Evolutionary conservation across 2,329 filamentous ascomycete species (phyloP).

Genomic region (Capronia americana): DNA sequence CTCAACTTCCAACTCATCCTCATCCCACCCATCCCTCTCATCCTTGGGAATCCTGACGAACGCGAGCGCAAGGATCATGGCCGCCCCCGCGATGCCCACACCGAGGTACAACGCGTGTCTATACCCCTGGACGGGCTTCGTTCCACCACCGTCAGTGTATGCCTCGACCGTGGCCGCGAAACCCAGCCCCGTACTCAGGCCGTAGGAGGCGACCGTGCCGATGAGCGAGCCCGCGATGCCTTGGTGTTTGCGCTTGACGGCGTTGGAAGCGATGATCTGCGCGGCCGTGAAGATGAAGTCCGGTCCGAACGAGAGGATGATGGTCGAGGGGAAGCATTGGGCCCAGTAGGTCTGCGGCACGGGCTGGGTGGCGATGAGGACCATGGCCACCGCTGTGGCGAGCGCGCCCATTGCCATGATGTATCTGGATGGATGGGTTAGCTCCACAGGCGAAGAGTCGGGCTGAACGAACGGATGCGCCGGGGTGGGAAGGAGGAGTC

Average conservation of each 20-base stretch:
- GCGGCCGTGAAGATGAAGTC: conserved; percentile 60
- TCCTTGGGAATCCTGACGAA: conserved; percentile 46
- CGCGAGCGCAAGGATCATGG: conserved; percentile 41
- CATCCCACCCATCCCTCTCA: conserved; percentile 45
- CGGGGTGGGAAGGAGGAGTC: background rate
- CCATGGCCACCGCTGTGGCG: conserved; percentile 43
- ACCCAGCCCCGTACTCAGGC: conserved; percentile 51
- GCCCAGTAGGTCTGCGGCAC: conserved; percentile 55
- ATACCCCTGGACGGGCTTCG: conserved; percentile 42
- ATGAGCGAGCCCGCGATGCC: conserved; percentile 57
- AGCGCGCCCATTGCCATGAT: conserved; percentile 55
- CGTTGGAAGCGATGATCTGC: conserved; percentile 62
- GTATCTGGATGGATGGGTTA: conserved; percentile 36
- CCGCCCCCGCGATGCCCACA: conserved; percentile 15
- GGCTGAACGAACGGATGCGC: background rate
- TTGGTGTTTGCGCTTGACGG: conserved; percentile 46
- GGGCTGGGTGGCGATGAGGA: conserved; percentile 55
- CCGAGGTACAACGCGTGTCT: conserved; percentile 37
- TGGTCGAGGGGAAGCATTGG: conserved; percentile 49
- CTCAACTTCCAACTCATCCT: conserved; percentile 14
- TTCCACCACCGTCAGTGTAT: conserved; percentile 36
- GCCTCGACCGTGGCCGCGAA: conserved; percentile 53
- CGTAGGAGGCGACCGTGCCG: conserved; percentile 54
- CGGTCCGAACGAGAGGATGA: conserved; percentile 50
- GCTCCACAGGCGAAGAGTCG: background rate